Conservation (phyloP, 164 flowering plant species). For the Akebia trifoliata region DNA sequence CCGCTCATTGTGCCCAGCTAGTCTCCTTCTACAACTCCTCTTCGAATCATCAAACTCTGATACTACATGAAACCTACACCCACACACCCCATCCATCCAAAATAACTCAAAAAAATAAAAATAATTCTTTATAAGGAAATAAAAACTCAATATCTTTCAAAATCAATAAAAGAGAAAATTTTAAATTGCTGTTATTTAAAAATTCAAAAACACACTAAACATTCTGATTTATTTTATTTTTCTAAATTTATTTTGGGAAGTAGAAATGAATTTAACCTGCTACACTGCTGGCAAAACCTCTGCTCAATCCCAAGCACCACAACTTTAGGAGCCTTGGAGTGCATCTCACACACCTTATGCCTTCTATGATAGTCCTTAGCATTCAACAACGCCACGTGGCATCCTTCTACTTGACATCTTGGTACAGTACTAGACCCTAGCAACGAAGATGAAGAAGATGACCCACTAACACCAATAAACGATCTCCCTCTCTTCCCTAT, state of each 20-base stretch:
- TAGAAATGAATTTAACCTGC: slow-evolving; percentile 39
- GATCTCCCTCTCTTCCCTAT: slow-evolving; percentile 37
- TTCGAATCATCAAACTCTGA: slow-evolving; percentile 69
- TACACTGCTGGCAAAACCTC: slow-evolving; percentile 81
- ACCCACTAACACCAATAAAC: slow-evolving; percentile 5
- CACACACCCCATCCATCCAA: neutral
- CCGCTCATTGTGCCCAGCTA: slow-evolving; percentile 71
- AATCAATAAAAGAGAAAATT: neutral
- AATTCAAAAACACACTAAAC: neutral
- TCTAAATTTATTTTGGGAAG: neutral
- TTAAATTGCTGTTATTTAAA: neutral
- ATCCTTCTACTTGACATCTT: slow-evolving; percentile 75
- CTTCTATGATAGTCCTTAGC: slow-evolving; percentile 71
- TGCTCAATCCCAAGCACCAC: slow-evolving; percentile 54
- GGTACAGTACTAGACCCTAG: slow-evolving; percentile 28
- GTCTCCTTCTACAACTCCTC: slow-evolving; percentile 74
- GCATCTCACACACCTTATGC: slow-evolving; percentile 77
- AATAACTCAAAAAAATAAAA: neutral
- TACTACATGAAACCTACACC: slow-evolving; percentile 62
- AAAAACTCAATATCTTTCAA: neutral
- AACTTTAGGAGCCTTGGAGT: slow-evolving; percentile 69
- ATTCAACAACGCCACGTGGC: slow-evolving; percentile 39
- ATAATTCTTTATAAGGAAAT: neutral
- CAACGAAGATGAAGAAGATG: slow-evolving; percentile 12
- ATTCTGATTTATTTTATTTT: no score